Conservation (phyloP, 2,329 filamentous ascomycete species). For the Podosphaera aphanis region DNA sequence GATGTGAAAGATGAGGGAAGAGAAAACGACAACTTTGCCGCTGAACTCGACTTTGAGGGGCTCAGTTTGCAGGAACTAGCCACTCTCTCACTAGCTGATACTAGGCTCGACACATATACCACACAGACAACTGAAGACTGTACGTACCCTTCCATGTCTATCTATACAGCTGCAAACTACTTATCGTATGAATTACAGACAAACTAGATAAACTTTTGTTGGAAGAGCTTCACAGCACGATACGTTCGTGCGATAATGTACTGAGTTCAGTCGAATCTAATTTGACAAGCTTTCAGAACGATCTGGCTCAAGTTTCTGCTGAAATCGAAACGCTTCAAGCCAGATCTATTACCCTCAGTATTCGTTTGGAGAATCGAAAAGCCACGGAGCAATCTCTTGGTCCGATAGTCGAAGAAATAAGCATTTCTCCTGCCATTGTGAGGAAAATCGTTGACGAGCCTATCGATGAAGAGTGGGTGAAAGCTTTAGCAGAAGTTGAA, state of each 20-base stretch:
- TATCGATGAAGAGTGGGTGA: constrained; percentile 77
- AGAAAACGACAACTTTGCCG: constrained; percentile 26
- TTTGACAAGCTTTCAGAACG: constrained; percentile 75
- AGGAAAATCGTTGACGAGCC: constrained; percentile 67
- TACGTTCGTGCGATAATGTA: constrained; percentile 76
- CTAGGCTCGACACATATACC: constrained; percentile 19
- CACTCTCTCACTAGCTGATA: neutral
- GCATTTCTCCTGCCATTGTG: constrained; percentile 63
- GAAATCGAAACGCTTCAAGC: constrained; percentile 88
- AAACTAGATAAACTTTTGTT: constrained; percentile 66
- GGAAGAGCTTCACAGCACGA: constrained; percentile 74
- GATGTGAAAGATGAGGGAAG: constrained; percentile 3
- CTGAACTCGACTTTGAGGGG: constrained; percentile 56
- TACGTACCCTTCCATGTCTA: constrained; percentile 22
- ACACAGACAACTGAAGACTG: constrained; percentile 49
- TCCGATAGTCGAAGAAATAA: constrained; percentile 77
- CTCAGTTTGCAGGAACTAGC: constrained; percentile 43
- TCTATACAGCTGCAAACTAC: neutral
- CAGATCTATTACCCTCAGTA: constrained; percentile 60
- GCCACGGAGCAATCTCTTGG: constrained; percentile 72
- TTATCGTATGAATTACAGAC: constrained; percentile 23
- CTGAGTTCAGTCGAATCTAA: constrained; percentile 83
- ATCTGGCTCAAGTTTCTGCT: constrained; percentile 73
- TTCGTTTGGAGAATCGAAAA: constrained; percentile 69
- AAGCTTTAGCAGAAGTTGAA: constrained; percentile 62